phyloP scores from a whole-genome alignment of 164 flowering plant species.

The Buxus sempervirens region DNA sequence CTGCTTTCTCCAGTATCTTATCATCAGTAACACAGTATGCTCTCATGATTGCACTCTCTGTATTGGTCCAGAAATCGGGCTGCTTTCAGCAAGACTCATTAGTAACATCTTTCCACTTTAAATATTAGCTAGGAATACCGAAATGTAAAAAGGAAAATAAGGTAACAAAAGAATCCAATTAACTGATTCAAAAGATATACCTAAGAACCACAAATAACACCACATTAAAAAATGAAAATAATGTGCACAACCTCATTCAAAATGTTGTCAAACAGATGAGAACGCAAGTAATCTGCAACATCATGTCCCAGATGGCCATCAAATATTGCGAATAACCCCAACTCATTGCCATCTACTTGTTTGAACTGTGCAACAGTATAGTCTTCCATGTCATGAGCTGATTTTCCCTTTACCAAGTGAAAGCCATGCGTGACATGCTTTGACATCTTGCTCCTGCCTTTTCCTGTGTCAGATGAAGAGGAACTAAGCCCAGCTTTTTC shows the following conservation, averaged over 20 bases:
- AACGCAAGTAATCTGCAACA: conserved; percentile 65
- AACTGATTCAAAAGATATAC: too few relatives aligned
- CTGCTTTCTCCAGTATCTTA: conserved; percentile 48
- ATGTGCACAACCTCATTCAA: conserved; percentile 61
- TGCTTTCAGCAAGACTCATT: conserved; percentile 34
- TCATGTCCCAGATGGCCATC: conserved; percentile 90
- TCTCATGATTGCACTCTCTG: conserved; percentile 62
- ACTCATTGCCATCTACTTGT: conserved; percentile 62
- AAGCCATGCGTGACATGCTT: conserved; percentile 74
- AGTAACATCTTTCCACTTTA: too few relatives aligned
- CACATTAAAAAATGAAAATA: background rate
- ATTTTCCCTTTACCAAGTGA: conserved; percentile 73
- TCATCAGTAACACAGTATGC: conserved; percentile 65
- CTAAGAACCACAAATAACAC: too few relatives aligned
- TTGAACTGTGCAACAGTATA: conserved; percentile 77
- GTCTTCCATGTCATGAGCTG: conserved; percentile 84
- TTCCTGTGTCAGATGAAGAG: conserved; percentile 63
- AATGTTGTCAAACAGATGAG: conserved; percentile 80
- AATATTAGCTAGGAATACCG: too few relatives aligned
- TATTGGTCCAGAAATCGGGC: conserved; percentile 61
- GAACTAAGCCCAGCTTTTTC: conserved; percentile 66
- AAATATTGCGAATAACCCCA: conserved; percentile 88
- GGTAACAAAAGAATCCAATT: too few relatives aligned
- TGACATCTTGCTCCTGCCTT: conserved; percentile 81
- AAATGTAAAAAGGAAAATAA: too few relatives aligned